Evolutionary conservation across 345 rosid genomes (phyloP).

Genomic region (Eucalyptus globulus): DNA sequence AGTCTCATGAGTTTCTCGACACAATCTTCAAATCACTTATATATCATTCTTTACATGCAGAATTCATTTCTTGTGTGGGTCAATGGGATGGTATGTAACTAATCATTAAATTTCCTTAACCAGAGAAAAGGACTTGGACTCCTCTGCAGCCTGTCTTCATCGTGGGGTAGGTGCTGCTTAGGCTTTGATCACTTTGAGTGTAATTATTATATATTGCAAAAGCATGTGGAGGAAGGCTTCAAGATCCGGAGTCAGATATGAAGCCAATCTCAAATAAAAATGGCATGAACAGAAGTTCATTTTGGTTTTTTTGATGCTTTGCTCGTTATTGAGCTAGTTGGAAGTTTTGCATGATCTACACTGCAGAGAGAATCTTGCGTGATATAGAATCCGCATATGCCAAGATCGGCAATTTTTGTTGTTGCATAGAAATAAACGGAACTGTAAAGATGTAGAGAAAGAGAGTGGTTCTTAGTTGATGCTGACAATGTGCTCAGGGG

Average conservation of each 20-base stretch:
- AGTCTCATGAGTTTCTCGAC: background rate
- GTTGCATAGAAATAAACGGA: slow-evolving; percentile 10
- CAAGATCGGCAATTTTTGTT: background rate
- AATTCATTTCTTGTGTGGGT: background rate
- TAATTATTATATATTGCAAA: background rate
- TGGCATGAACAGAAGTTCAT: background rate
- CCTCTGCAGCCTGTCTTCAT: background rate
- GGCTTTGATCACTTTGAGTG: background rate
- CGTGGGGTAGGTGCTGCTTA: background rate
- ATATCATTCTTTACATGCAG: background rate
- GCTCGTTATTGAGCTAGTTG: background rate
- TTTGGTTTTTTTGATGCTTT: background rate
- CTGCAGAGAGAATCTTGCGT: background rate
- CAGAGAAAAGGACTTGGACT: background rate
- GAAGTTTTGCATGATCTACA: background rate
- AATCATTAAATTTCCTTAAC: background rate
- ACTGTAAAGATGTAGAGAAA: slow-evolving; percentile 3
- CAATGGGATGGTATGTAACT: background rate
- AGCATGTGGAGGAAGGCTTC: background rate
- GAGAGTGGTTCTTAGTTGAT: background rate
- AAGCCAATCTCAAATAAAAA: background rate
- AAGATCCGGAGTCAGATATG: background rate
- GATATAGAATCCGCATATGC: background rate
- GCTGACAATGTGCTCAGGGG: background rate
- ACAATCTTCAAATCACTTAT: background rate